phyloP scores from a whole-genome alignment of 2,329 filamentous ascomycete species.

The Mycosphaerella sp. region DNA sequence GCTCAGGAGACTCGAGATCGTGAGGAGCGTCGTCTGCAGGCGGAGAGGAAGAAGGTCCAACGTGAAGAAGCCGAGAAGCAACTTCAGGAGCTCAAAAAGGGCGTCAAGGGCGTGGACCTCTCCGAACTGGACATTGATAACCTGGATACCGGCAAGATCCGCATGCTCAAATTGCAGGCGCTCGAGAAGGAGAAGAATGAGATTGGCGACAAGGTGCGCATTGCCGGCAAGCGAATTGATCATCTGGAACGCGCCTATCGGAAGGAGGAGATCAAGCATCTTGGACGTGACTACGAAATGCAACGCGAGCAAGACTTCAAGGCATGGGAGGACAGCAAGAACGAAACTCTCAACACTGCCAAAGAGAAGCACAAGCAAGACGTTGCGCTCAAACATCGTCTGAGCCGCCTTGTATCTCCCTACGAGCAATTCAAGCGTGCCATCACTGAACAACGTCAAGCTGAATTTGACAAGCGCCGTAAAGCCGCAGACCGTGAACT shows the following conservation, averaged over 20 bases:
- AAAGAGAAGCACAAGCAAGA: constrained; percentile 87
- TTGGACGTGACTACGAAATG: constrained; percentile 73
- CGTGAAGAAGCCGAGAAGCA: constrained; percentile 65
- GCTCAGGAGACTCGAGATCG: constrained; percentile 90
- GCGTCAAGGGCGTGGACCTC: constrained; percentile 75
- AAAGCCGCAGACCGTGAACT: constrained; percentile 88
- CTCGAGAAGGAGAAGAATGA: constrained; percentile 98
- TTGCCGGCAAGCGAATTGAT: constrained; percentile 92
- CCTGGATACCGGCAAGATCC: constrained; percentile 58
- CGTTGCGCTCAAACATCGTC: constrained; percentile 87
- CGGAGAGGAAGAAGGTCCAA: constrained; percentile 68
- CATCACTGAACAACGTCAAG: constrained; percentile 78
- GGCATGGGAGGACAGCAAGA: constrained; percentile 72
- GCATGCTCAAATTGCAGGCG: constrained; percentile 89
- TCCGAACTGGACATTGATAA: constrained; percentile 78
- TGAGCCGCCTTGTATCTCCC: constrained; percentile 72
- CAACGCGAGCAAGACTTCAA: constrained; percentile 73
- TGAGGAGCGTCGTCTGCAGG: constrained; percentile 76
- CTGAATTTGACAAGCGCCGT: constrained; percentile 92
- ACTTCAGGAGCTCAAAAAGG: constrained; percentile 88
- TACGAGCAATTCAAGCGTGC: constrained; percentile 80
- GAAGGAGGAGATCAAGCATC: constrained; percentile 89
- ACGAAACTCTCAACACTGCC: constrained; percentile 69
- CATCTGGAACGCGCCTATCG: constrained; percentile 96
- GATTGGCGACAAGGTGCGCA: constrained; percentile 79